Evolutionary conservation across 163 green algal species (phyloP), one percentile per base, ranked within the genome.

Genomic region (Smithsoniella earleae): DNA sequence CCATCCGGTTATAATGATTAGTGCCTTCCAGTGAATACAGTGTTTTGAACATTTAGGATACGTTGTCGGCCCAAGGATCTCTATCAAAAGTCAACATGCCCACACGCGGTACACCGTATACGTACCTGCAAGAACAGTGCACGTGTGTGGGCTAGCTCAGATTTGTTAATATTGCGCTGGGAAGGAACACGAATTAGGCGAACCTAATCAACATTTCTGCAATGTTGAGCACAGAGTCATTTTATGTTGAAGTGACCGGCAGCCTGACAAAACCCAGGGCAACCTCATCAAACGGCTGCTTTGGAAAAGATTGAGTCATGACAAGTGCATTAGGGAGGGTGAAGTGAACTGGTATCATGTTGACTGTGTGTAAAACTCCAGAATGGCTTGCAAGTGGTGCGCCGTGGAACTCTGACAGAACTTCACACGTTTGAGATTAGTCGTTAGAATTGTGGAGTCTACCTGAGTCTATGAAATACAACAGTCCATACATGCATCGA

Each of bases 341-440:
- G n/a, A n/a, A n/a, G n/a, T n/a, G n/a, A n/a, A 18, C 43, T 16
- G 43, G 85, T 43, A n/a, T 40, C 10, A 1, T 73, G 25, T 13
- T 73, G 22, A 5, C 78, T 84, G 25, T 80, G 80, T 31, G 69
- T 43, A n/a, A n/a, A 16, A 64, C n/a, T 5, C 78, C 80, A 28
- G 76, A 64, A 36, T 87, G 82, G 5, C 82, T 80, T 37, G 77
- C 45, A 27, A 75, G 65, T 22, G 44, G 43, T 4, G 36, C 34
- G 33, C 85, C 82, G 46, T 85, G 82, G 2, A 49, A 63, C 28
- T 87, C 80, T 45, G 62, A 22, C 13, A 87, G 46, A 1, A 87
- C 38, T 6, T 34, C 28, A 3, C 27, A 36, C 30, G 46, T 72
- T 3, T 79, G 28, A 20, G 54, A 27, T 31, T 40, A 16, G 22